phyloP scores from a whole-genome alignment of 495 filamentous ascomycete species.

The Darksidea phi region DNA sequence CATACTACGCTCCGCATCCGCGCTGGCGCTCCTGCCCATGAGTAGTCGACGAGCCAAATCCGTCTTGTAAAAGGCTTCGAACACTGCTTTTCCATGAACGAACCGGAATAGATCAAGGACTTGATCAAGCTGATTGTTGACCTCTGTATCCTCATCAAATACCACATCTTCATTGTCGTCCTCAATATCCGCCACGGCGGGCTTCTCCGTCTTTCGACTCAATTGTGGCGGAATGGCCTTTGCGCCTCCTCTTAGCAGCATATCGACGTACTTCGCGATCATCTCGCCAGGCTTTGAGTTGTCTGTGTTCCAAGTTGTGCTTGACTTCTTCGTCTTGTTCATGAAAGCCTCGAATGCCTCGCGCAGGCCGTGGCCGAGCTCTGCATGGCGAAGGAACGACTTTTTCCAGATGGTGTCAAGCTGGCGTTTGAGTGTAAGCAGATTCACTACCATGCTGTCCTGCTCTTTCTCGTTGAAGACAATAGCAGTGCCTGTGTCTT shows the following conservation, averaged over 20 bases:
- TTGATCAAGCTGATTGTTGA: constrained; percentile 85
- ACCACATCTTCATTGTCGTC: constrained; percentile 55
- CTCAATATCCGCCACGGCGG: constrained; percentile 39
- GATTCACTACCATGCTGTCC: constrained; percentile 80
- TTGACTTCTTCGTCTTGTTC: constrained; percentile 72
- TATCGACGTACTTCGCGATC: constrained; percentile 96
- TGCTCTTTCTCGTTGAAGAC: constrained; percentile 74
- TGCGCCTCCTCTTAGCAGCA: constrained; percentile 79
- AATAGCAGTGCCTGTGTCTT: constrained; percentile 70
- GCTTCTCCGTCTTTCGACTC: constrained; percentile 34
- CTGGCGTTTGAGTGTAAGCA: constrained; percentile 78
- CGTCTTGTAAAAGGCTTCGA: constrained; percentile 98
- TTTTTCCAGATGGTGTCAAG: constrained; percentile 71
- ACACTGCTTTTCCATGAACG: constrained; percentile 94
- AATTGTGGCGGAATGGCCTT: constrained; percentile 68
- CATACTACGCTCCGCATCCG: constrained; percentile 96
- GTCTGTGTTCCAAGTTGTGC: constrained; percentile 67
- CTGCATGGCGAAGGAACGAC: constrained; percentile 71
- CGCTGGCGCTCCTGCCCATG: constrained; percentile 86
- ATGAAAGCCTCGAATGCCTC: constrained; percentile 87
- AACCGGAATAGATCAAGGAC: constrained; percentile 93
- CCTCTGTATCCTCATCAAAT: constrained; percentile 82
- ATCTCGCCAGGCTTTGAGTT: constrained; percentile 96
- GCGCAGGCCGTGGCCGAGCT: constrained; percentile 70
- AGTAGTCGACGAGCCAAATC: constrained; percentile 86